These are phyloP conservation scores for Schizothecium vesticola DNA, from an alignment of 495 filamentous ascomycete species.

Conservation along the genomic window DNA sequence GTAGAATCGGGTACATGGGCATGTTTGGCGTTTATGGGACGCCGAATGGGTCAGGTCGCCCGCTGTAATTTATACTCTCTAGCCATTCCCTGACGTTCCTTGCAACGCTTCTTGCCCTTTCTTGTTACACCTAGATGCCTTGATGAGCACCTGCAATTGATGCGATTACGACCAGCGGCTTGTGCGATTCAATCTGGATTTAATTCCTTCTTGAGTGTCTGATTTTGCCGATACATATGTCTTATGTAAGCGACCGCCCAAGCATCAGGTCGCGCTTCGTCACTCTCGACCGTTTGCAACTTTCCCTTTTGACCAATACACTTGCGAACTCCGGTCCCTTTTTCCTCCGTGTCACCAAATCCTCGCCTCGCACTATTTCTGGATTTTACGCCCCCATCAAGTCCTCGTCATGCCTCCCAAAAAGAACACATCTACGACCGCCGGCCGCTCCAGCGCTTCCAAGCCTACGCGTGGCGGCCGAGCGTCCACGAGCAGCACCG, in stretches of 20 bases:
- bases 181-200: neutral
- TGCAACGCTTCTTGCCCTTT: conserved; percentile 34
- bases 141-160: conserved; percentile 23
- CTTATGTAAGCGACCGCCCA: neutral
- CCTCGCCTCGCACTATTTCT: neutral
- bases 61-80: conserved; percentile 58
- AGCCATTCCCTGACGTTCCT: conserved; percentile 54
- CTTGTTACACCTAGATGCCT: conserved; percentile 42
- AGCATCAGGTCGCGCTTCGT: neutral
- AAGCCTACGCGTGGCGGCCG: neutral
- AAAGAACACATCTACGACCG: neutral
- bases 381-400: neutral
- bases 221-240: neutral
- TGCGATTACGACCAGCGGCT: neutral
- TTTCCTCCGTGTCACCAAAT: neutral
- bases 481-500: neutral
- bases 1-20: conserved; percentile 28
- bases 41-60: conserved; percentile 31
- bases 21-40: conserved; percentile 32
- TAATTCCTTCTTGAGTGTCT: neutral
- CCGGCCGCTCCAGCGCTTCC: neutral
- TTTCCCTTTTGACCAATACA: neutral
- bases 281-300: neutral
- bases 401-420: conserved; percentile 15
- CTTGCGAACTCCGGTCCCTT: neutral